phyloP scores from a whole-genome alignment of 345 rosid species.

The Rhodamnia rubescens region DNA sequence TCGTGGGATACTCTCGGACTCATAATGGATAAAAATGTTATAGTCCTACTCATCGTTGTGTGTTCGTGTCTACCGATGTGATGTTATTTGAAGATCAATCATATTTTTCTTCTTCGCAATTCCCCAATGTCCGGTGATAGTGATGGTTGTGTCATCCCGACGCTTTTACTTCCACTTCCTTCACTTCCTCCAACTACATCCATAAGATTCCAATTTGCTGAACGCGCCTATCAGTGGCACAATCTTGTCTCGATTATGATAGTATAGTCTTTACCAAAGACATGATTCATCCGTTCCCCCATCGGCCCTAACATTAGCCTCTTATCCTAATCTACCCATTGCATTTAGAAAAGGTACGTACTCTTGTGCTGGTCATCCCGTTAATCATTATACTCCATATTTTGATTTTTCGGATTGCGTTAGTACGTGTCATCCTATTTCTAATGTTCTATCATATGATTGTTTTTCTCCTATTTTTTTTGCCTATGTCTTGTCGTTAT shows the following conservation, averaged over 20 bases:
- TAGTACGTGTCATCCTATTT: not conserved
- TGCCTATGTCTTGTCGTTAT: too few relatives aligned
- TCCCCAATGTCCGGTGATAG: too few relatives aligned
- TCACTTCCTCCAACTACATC: not conserved
- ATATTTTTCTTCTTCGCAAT: too few relatives aligned
- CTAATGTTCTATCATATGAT: not conserved
- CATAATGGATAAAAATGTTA: not conserved
- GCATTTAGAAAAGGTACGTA: not conserved
- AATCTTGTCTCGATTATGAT: too few relatives aligned
- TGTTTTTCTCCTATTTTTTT: not conserved
- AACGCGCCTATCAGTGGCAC: too few relatives aligned
- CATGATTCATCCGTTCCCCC: not conserved
- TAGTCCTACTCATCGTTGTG: not conserved
- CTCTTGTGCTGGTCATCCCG: not conserved
- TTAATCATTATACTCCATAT: not conserved
- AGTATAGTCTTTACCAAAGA: too few relatives aligned
- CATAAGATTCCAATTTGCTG: not conserved
- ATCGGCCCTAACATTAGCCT: not conserved
- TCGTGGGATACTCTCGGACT: not conserved
- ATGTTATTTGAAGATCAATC: not conserved
- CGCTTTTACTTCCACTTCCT: not conserved
- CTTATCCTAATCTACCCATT: not conserved
- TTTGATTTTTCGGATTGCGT: not conserved
- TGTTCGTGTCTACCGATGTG: not conserved
- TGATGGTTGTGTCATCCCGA: not conserved